Evolutionary conservation across 2,329 filamentous ascomycete genomes (phyloP).

Genomic region (Fusarium brevicatenulatum): DNA sequence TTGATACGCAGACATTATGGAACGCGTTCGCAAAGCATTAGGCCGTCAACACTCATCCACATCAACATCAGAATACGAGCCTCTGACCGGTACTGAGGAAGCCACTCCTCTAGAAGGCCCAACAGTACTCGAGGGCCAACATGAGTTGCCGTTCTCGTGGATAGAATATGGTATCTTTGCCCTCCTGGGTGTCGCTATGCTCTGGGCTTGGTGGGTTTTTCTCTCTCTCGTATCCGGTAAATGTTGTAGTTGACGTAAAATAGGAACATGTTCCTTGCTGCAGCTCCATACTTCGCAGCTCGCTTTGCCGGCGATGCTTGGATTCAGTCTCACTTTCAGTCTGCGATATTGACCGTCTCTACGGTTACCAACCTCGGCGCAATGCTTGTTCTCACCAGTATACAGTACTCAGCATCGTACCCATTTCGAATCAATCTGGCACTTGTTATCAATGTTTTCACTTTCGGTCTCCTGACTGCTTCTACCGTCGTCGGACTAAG

Average conservation of each 20-base stretch:
- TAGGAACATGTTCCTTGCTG: slow-evolving; percentile 98
- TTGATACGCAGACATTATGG: slow-evolving; percentile 36
- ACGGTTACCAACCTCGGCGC: slow-evolving; percentile 83
- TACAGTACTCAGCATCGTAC: slow-evolving; percentile 87
- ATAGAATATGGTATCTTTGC: slow-evolving; percentile 87
- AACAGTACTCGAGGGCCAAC: slow-evolving; percentile 45
- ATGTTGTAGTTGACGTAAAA: slow-evolving; percentile 7
- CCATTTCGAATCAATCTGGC: slow-evolving; percentile 84
- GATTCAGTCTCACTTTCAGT: slow-evolving; percentile 86
- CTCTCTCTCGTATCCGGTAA: background rate
- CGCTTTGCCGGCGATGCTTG: slow-evolving; percentile 78
- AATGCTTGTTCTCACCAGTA: slow-evolving; percentile 80
- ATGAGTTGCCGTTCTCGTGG: slow-evolving; percentile 77
- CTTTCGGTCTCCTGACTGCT: slow-evolving; percentile 81
- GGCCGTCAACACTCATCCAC: slow-evolving; percentile 34
- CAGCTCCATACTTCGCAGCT: slow-evolving; percentile 89
- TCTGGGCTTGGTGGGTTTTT: slow-evolving; percentile 87
- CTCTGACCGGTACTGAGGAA: slow-evolving; percentile 46
- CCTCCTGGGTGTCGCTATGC: slow-evolving; percentile 89
- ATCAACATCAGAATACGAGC: slow-evolving; percentile 48
- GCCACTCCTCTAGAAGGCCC: slow-evolving; percentile 43
- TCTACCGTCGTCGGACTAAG: slow-evolving; percentile 78
- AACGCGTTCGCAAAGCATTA: slow-evolving; percentile 43
- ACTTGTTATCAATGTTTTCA: slow-evolving; percentile 78
- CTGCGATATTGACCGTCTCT: slow-evolving; percentile 86